phyloP scores from a whole-genome alignment of 2,329 filamentous ascomycete species.

The Xylaria digitata region DNA sequence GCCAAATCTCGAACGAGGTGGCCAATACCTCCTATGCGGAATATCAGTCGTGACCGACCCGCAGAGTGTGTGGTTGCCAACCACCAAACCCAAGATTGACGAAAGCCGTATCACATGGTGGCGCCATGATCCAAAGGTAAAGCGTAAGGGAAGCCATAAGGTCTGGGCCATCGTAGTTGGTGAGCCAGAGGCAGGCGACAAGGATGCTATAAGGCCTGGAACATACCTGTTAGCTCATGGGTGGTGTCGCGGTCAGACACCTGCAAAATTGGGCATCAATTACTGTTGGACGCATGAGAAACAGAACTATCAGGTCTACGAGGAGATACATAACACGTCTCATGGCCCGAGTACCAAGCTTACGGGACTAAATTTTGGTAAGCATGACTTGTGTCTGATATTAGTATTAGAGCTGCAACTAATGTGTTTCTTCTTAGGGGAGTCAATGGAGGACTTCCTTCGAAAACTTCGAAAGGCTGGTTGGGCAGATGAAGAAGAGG shows the following conservation, averaged over 20 bases:
- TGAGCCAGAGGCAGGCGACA: background rate
- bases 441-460: background rate
- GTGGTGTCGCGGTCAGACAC: background rate
- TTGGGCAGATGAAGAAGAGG: background rate
- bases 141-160: background rate
- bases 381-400: background rate
- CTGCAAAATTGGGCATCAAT: background rate
- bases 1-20: background rate
- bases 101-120: background rate
- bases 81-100: background rate
- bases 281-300: background rate
- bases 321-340: background rate
- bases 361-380: background rate
- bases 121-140: background rate
- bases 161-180: slow-evolving; percentile 1
- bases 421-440: background rate
- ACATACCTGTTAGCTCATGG: background rate
- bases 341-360: background rate
- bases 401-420: background rate
- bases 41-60: background rate
- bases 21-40: slow-evolving; percentile 1
- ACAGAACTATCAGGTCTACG: background rate
- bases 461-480: background rate
- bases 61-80: background rate
- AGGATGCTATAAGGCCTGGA: background rate